A percentile compares a stretch with the other conserved stretches of the same genome.
Evolutionary conservation across 805 yeast species (phyloP).

Genomic region (Myxozyma mucilagina): DNA sequence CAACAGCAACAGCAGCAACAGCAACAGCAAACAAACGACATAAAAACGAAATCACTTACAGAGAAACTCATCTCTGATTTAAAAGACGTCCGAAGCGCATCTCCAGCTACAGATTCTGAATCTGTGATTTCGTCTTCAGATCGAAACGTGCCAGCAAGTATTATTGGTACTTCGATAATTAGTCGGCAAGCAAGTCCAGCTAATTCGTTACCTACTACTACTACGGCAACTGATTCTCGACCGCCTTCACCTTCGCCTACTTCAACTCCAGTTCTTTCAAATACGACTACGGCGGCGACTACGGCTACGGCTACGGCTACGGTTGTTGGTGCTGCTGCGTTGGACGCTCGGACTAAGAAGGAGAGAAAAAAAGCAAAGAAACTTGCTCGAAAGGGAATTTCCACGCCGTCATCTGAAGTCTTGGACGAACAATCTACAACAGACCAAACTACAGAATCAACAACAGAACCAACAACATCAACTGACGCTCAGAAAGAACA

Average conservation of each 20-base stretch:
- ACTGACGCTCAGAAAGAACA: too few species aligned
- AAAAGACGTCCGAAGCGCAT: neutral
- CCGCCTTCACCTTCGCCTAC: conserved; percentile 2
- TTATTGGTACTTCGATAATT: neutral
- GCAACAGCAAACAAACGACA: neutral
- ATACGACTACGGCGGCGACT: neutral
- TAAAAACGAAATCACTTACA: neutral
- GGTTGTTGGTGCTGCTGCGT: neutral
- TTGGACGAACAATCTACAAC: neutral
- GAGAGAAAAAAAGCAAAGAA: conserved; percentile 12
- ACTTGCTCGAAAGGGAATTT: neutral
- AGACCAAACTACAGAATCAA: neutral
- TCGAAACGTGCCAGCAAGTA: neutral
- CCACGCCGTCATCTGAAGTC: neutral
- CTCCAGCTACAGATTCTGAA: neutral
- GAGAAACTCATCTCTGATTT: neutral
- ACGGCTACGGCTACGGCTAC: neutral
- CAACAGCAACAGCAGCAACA: too few species aligned
- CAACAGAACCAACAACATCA: neutral
- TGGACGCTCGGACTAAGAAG: conserved; percentile 3
- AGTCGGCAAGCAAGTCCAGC: conserved; percentile 8
- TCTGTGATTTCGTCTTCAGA: neutral
- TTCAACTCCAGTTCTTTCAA: neutral
- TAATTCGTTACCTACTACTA: neutral
- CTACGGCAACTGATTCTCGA: neutral